Percentiles rank a stretch among this genome's conserved stretches.
Conservation (phyloP, 768 basidiomycete genomes). For the Tricholoma flavovirens region DNA sequence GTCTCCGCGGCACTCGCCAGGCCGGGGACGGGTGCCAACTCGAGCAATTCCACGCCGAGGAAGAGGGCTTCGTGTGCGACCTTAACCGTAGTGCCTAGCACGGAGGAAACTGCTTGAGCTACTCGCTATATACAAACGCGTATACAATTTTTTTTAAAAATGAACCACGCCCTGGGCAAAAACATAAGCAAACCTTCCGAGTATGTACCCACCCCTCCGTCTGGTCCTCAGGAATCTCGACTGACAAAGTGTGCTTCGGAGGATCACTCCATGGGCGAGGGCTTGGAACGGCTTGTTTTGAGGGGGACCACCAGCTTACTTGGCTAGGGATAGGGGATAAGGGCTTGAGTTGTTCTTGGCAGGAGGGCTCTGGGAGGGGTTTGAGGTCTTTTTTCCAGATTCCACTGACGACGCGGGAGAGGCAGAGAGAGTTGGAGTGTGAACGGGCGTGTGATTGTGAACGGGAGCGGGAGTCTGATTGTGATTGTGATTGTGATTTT, state of each 20-base stretch:
- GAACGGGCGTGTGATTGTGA: not conserved
- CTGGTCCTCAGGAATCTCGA: constrained; percentile 31
- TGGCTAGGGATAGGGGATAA: not conserved
- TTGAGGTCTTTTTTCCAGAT: not conserved
- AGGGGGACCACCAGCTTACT: too few relatives aligned
- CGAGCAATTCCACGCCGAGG: constrained; percentile 35
- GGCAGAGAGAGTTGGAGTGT: not conserved
- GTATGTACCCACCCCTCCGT: constrained; percentile 33
- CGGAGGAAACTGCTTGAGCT: constrained; percentile 30
- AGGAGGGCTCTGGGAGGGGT: not conserved
- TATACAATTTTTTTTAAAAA: too few relatives aligned
- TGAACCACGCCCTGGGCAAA: not conserved
- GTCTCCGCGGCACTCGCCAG: constrained; percentile 46
- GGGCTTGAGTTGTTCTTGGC: not conserved
- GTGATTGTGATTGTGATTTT: not conserved
- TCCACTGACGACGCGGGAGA: not conserved
- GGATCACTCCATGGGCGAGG: constrained; percentile 25
- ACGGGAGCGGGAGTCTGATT: not conserved
- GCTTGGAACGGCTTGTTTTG: constrained; percentile 3
- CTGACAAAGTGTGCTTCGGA: constrained; percentile 26
- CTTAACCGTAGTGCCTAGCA: constrained; percentile 37
- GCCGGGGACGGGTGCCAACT: constrained; percentile 51
- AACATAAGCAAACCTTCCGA: constrained; percentile 20
- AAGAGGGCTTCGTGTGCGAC: constrained; percentile 41
- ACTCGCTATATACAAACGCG: constrained; percentile 22